phyloP scores from a whole-genome alignment of 306 rosid species.

The Cicer chorassanicum region DNA sequence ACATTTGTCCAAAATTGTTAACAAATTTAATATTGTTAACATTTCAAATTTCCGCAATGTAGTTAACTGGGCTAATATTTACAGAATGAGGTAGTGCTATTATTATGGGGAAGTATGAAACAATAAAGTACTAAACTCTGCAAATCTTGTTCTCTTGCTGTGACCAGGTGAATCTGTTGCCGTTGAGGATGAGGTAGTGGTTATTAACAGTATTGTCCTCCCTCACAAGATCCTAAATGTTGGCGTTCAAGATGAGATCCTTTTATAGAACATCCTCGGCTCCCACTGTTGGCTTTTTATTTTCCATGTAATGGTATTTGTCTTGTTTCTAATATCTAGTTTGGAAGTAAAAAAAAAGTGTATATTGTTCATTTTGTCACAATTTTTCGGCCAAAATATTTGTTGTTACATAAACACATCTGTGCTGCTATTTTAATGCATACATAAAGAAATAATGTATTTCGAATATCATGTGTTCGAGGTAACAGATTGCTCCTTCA shows the following conservation, averaged over 20 bases:
- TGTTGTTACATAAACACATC: background rate
- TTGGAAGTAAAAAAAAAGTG: slow-evolving; percentile 24
- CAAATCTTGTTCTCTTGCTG: slow-evolving; percentile 43
- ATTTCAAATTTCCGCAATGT: background rate
- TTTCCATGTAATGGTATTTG: slow-evolving; percentile 29
- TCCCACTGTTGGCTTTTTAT: slow-evolving; percentile 6
- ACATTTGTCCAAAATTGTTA: background rate
- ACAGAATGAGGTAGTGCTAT: background rate
- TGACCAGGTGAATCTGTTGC: slow-evolving; percentile 83
- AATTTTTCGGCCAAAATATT: background rate
- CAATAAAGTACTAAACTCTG: slow-evolving; percentile 9
- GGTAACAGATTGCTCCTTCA: background rate
- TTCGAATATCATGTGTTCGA: slow-evolving; percentile 4
- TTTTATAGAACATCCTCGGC: slow-evolving; percentile 55
- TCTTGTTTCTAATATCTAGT: slow-evolving; percentile 30
- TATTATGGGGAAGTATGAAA: background rate
- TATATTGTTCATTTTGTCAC: slow-evolving; percentile 20
- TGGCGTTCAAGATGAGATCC: slow-evolving; percentile 90
- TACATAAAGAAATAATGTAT: slow-evolving; percentile 13
- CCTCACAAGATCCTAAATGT: slow-evolving; percentile 90
- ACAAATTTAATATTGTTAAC: background rate
- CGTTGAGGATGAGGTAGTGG: slow-evolving; percentile 95
- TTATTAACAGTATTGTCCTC: slow-evolving; percentile 85
- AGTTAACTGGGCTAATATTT: background rate
- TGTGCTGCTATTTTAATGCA: slow-evolving; percentile 16